Evolutionary conservation across 306 rosid species (phyloP).

Genomic region (Vicia faba): DNA sequence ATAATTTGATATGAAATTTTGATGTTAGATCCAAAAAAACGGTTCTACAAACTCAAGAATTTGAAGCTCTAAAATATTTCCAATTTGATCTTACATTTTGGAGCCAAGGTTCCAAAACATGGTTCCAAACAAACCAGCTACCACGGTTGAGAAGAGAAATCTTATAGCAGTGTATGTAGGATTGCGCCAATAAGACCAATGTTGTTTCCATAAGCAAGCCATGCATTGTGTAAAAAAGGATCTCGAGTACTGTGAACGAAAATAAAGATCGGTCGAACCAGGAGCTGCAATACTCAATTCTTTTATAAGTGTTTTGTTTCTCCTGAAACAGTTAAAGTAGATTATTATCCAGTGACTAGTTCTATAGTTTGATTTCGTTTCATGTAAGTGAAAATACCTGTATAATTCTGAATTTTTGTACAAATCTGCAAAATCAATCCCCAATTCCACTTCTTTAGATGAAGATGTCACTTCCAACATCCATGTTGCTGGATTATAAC

Average conservation of each 20-base stretch:
- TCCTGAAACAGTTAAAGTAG: constrained; percentile 45
- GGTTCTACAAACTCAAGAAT: constrained; percentile 9
- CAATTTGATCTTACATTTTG: constrained; percentile 51
- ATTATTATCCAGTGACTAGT: not conserved
- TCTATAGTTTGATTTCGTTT: constrained; percentile 2
- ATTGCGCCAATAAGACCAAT: constrained; percentile 71
- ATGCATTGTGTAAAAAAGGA: constrained; percentile 52
- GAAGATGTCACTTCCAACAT: constrained; percentile 48
- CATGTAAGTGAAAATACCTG: constrained; percentile 41
- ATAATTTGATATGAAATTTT: constrained; percentile 10
- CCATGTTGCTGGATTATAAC: constrained; percentile 62
- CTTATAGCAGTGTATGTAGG: constrained; percentile 51
- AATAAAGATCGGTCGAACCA: constrained; percentile 53
- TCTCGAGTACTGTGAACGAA: constrained; percentile 48
- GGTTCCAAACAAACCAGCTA: constrained; percentile 54
- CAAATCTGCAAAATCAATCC: constrained; percentile 44
- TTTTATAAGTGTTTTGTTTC: constrained; percentile 48
- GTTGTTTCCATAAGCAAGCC: constrained; percentile 68
- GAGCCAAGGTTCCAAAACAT: constrained; percentile 70
- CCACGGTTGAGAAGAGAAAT: constrained; percentile 44
- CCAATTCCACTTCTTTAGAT: constrained; percentile 49
- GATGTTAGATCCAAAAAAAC: constrained; percentile 8
- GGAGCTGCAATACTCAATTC: constrained; percentile 54
- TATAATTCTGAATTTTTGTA: constrained; percentile 49
- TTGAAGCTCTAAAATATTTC: constrained; percentile 3